Conservation (phyloP, 2,329 filamentous ascomycete species). For the Alternaria sp. region DNA sequence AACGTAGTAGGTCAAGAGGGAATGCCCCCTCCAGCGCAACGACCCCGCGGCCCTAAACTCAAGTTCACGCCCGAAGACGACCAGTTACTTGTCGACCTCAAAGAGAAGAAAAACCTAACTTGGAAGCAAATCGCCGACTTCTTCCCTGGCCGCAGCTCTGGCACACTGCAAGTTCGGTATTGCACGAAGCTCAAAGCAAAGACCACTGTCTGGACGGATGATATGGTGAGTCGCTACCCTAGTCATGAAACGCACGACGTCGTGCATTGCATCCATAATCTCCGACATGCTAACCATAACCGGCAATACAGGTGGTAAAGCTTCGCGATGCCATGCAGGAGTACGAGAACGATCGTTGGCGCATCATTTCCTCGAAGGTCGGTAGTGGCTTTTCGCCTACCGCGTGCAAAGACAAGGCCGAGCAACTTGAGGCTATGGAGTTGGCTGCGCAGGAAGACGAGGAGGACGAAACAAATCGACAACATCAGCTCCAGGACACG, state of each 20-base stretch:
- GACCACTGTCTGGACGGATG: constrained; percentile 90
- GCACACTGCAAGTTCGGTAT: constrained; percentile 91
- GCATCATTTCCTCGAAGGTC: constrained; percentile 88
- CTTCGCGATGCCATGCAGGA: constrained; percentile 79
- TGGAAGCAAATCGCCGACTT: constrained; percentile 99
- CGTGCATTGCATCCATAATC: constrained; percentile 40
- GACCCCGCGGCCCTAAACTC: constrained; percentile 85
- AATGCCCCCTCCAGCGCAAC: constrained; percentile 83
- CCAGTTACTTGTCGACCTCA: constrained; percentile 83
- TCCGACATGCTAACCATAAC: constrained; percentile 48
- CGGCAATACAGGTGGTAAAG: constrained; percentile 71
- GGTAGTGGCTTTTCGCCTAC: constrained; percentile 87
- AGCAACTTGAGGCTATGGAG: constrained; percentile 62
- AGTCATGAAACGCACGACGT: constrained; percentile 49
- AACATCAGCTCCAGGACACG: constrained; percentile 35
- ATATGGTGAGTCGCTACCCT: constrained; percentile 72
- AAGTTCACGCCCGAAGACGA: constrained; percentile 96
- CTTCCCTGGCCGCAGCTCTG: constrained; percentile 88
- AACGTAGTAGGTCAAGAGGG: constrained; percentile 86
- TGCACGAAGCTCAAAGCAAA: constrained; percentile 96
- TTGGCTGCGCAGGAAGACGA: constrained; percentile 34
- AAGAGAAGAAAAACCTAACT: constrained; percentile 92
- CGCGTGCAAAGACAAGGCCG: constrained; percentile 83
- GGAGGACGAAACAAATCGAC: constrained; percentile 35
- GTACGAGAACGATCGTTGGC: constrained; percentile 92